Conservation (phyloP, 2,329 filamentous ascomycete genomes). For the Aureobasidium mangrovei region DNA sequence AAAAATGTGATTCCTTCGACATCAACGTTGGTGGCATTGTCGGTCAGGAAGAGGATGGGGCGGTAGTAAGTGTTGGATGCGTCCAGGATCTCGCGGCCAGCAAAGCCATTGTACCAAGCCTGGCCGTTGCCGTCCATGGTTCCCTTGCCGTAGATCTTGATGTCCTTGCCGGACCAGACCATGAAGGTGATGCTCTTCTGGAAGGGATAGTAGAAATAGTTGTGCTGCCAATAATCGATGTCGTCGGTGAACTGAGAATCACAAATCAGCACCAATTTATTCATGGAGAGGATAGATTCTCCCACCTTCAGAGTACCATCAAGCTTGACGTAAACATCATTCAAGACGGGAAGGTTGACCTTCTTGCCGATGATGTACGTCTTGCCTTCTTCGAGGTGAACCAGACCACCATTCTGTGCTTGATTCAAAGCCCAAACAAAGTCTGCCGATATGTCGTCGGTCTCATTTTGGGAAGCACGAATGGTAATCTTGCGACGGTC, state of each 20-base stretch:
- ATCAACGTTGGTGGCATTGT: conserved; percentile 51
- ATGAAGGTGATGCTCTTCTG: conserved; percentile 53
- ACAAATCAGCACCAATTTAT: background rate
- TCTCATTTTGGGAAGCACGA: conserved; percentile 44
- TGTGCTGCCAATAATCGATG: conserved; percentile 41
- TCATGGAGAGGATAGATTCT: background rate
- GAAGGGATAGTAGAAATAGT: conserved; percentile 44
- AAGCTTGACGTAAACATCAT: conserved; percentile 49
- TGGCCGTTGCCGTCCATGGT: conserved; percentile 49
- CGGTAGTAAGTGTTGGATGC: conserved; percentile 47
- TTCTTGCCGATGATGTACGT: conserved; percentile 52
- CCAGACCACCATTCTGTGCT: conserved; percentile 51
- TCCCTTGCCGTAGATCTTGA: conserved; percentile 51
- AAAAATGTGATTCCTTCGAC: conserved; percentile 52
- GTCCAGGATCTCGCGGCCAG: conserved; percentile 11
- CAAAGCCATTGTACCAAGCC: conserved; percentile 35
- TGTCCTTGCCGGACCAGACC: conserved; percentile 54
- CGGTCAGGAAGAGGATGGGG: conserved; percentile 52
- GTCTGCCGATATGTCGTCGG: conserved; percentile 48
- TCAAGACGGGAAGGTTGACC: conserved; percentile 49
- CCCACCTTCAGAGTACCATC: conserved; percentile 47
- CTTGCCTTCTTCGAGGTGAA: conserved; percentile 45
- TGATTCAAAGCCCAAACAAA: conserved; percentile 47
- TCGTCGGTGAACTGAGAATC: conserved; percentile 36
- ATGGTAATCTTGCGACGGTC: conserved; percentile 22